phyloP scores from a whole-genome alignment of 441 rosid genomes.

The Sinapis alba region DNA sequence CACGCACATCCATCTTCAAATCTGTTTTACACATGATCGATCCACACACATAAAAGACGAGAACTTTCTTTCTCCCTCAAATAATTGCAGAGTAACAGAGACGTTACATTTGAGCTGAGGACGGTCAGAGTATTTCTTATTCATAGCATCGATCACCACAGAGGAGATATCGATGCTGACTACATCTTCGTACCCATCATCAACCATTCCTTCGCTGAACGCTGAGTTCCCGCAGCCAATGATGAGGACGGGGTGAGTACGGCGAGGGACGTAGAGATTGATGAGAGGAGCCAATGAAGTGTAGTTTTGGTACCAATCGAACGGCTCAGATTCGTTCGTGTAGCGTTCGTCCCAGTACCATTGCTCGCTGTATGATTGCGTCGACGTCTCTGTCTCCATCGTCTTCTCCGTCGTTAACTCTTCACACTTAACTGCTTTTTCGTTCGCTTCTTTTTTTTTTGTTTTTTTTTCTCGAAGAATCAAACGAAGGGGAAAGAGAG shows the following conservation, averaged over 20 bases:
- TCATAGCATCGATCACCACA: constrained; percentile 74
- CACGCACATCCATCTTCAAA: constrained; percentile 76
- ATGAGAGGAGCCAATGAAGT: constrained; percentile 73
- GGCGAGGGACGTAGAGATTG: constrained; percentile 65
- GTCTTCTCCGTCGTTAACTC: constrained; percentile 11
- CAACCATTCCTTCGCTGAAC: constrained; percentile 78
- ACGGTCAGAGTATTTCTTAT: constrained; percentile 49
- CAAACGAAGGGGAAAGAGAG: constrained; percentile 5
- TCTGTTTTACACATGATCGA: constrained; percentile 42
- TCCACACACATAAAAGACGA: not conserved
- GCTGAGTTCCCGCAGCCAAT: constrained; percentile 94
- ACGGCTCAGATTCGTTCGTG: constrained; percentile 65
- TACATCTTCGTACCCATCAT: constrained; percentile 78
- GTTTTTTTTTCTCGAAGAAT: not conserved
- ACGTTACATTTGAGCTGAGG: constrained; percentile 75
- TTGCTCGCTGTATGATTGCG: constrained; percentile 81
- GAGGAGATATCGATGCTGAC: constrained; percentile 75
- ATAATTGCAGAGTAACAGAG: not conserved
- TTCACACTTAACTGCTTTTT: constrained; percentile 11
- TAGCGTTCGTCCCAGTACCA: constrained; percentile 92
- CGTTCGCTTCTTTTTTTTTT: not conserved
- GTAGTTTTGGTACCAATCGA: constrained; percentile 94
- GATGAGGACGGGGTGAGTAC: constrained; percentile 58
- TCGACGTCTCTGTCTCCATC: constrained; percentile 45
- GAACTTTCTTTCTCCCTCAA: not conserved